These are phyloP conservation scores for Dimocarpus longan DNA, from an alignment of 345 rosid genomes.

Conservation along the genomic window DNA sequence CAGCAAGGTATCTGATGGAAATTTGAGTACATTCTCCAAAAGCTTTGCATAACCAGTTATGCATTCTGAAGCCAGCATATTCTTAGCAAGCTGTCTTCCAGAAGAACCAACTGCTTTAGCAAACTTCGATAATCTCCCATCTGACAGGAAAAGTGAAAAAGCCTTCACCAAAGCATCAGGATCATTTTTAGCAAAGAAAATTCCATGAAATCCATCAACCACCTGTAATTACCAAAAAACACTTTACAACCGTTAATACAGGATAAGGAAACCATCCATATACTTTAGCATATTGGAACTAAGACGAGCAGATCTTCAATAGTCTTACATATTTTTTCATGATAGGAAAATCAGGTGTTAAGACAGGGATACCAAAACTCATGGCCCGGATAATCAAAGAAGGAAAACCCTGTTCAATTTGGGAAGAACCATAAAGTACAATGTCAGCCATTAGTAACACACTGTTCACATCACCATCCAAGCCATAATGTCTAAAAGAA, in stretches of 20 bases:
- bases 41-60: constrained; percentile 70
- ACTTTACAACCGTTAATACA: constrained; percentile 10
- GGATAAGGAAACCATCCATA: background rate
- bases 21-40: constrained; percentile 71
- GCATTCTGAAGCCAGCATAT: constrained; percentile 81
- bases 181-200: constrained; percentile 60
- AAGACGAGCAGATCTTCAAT: constrained; percentile 7
- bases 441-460: constrained; percentile 80
- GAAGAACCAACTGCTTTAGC: constrained; percentile 73
- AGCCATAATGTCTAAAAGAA: constrained; percentile 73
- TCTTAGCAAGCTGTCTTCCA: constrained; percentile 78
- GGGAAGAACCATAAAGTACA: constrained; percentile 90
- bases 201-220: constrained; percentile 67
- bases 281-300: constrained; percentile 23
- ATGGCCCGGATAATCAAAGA: constrained; percentile 81
- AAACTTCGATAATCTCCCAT: constrained; percentile 76
- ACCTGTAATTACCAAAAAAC: constrained; percentile 50
- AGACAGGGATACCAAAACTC: constrained; percentile 79
- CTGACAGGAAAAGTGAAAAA: constrained; percentile 70
- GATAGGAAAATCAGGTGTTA: constrained; percentile 74
- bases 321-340: constrained; percentile 76
- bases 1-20: constrained; percentile 78
- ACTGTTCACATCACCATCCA: constrained; percentile 69
- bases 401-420: constrained; percentile 92
- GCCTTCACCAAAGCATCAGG: constrained; percentile 70